These are phyloP conservation scores for Aegilops sharonensis DNA, from an alignment of 176 grass and related monocot species.

Conservation along the genomic window DNA sequence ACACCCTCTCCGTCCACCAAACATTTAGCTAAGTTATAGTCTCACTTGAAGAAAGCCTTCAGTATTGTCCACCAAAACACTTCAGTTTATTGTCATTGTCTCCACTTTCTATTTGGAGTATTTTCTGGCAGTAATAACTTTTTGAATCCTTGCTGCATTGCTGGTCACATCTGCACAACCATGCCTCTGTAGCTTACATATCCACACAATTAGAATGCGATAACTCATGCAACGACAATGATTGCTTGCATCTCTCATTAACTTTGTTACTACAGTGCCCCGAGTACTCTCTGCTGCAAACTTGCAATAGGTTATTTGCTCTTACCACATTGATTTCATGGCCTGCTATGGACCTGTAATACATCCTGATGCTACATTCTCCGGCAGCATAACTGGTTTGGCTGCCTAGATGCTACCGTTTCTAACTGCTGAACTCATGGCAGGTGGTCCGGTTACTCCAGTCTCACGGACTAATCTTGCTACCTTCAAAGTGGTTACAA, in stretches of 20 bases:
- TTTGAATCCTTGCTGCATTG: background rate
- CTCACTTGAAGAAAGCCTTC: background rate
- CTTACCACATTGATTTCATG: background rate
- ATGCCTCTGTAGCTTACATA: background rate
- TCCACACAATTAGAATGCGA: background rate
- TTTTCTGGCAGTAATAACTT: background rate
- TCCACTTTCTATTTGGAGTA: background rate
- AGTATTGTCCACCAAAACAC: background rate
- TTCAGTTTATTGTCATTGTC: background rate
- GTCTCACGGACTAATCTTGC: background rate
- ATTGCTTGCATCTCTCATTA: background rate
- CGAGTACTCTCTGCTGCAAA: background rate
- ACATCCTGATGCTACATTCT: background rate
- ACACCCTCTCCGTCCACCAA: background rate
- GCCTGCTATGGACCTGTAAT: background rate
- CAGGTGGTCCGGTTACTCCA: background rate
- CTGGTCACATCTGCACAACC: background rate
- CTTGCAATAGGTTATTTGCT: too few species aligned
- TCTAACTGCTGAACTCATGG: background rate
- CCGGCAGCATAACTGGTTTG: background rate
- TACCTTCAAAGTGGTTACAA: background rate
- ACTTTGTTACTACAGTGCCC: background rate
- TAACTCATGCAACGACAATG: background rate
- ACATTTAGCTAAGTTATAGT: background rate
- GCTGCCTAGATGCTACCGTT: background rate